Base-by-base conservation (phyloP, 2,329 filamentous ascomycete species). In the Calonectria pauciramosa region DNA sequence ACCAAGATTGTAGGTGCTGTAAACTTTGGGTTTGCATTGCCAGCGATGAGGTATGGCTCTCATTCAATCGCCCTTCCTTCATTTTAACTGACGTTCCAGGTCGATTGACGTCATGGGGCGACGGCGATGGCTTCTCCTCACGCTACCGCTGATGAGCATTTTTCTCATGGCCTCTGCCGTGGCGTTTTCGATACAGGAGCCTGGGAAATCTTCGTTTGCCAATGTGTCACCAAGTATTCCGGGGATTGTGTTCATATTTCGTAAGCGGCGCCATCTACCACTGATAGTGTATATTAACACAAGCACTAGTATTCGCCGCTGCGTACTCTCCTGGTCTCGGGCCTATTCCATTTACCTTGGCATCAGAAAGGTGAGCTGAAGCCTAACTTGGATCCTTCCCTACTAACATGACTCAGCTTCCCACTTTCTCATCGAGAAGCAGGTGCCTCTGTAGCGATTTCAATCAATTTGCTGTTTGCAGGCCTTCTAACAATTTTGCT, bases 301-400 rank as follows among this genome's bases (percentile, higher is more conserved):
- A 7, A 4, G 54, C 20, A 13, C 3, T 8, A 83, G 82, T 87
- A 4, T 88, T 88, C 67, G 82, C 86, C 1, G 84, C 86, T 0
- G 83, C 82, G 1, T 88, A 88, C 75, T 86, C 86, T 1, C 87
- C 87, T 9, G 81, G 80, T 13, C 59, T 84, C 74, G 88, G 60
- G 11, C 88, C 88, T 0, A 89, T 89, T 14, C 87, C 88, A 0
- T 89, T 89, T 63, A 89, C 87, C 2, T 82, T 89, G 23, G 88
- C 88, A 16, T 88, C 88, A 4, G 89, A 90, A 76, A 65, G 60
- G 60, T 65, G 7, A 32, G 60, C n/a, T 11, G 13, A 18, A 16
- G 7, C 4, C 6, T 23, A 3, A 10, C 0, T 2, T 16, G 4
- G 23, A 32, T 23, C 14, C 9, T 0, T 23, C 4, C 7, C 11